Percentiles rank a stretch among this genome's conserved stretches.
These are phyloP conservation scores for Tricholoma matsutake DNA, from an alignment of 768 basidiomycete species.

Conservation along the genomic window DNA sequence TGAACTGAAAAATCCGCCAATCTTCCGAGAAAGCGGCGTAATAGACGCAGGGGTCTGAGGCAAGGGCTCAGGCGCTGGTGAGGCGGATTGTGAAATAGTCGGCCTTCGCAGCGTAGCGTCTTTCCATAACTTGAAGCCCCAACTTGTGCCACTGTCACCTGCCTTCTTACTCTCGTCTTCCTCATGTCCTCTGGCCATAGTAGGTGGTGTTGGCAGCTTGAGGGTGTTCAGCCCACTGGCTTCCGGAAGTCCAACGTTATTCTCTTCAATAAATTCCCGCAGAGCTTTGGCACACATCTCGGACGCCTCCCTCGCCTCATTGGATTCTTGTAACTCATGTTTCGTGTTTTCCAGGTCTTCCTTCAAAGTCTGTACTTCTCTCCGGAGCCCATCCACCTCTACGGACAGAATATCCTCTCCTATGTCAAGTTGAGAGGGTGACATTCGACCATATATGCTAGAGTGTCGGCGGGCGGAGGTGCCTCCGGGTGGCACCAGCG, in stretches of 20 bases:
- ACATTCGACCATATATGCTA: slow-evolving; percentile 49
- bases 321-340: slow-evolving; percentile 69
- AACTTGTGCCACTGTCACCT: slow-evolving; percentile 34
- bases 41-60: slow-evolving; percentile 29
- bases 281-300: slow-evolving; percentile 82
- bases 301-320: slow-evolving; percentile 84
- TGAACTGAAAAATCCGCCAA: slow-evolving; percentile 69
- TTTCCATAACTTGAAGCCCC: slow-evolving; percentile 75
- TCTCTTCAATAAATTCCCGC: slow-evolving; percentile 77
- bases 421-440: slow-evolving; percentile 37
- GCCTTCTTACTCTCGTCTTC: slow-evolving; percentile 31
- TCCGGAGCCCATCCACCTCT: slow-evolving; percentile 58
- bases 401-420: slow-evolving; percentile 23
- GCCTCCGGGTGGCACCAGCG: slow-evolving; percentile 33
- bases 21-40: slow-evolving; percentile 56
- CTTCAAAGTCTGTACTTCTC: slow-evolving; percentile 55
- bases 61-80: slow-evolving; percentile 23
- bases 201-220: slow-evolving; percentile 41
- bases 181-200: slow-evolving; percentile 36
- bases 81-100: slow-evolving; percentile 23
- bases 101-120: slow-evolving; percentile 30
- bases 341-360: slow-evolving; percentile 60
- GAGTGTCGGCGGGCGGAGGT: slow-evolving; percentile 40
- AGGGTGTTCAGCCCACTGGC: slow-evolving; percentile 21
- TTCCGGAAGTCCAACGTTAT: slow-evolving; percentile 50